These are phyloP conservation scores for Teunomyces tritomae DNA, from an alignment of 805 yeast genomes.

Conservation along the genomic window DNA sequence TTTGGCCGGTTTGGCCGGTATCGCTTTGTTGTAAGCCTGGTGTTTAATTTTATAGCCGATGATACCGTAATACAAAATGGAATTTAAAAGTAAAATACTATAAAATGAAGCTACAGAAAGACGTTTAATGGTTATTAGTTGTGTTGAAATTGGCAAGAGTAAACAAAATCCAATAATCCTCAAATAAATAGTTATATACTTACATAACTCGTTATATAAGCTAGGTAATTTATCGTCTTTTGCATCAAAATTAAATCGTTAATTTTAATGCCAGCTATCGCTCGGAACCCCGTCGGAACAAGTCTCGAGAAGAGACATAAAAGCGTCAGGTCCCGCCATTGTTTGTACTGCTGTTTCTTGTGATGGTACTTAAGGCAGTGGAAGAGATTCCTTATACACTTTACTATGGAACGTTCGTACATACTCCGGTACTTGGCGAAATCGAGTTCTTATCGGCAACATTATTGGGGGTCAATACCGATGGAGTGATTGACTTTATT, in stretches of 20 bases:
- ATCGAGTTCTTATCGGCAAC: conserved; percentile 56
- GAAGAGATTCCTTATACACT: conserved; percentile 35
- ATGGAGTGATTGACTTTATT: conserved; percentile 53
- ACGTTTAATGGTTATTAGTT: no score
- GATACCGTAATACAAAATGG: background rate
- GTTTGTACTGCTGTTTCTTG: background rate
- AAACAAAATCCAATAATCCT: no score
- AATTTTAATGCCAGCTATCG: no score
- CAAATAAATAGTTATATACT: no score
- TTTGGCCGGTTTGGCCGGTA: conserved; percentile 21
- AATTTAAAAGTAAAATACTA: no score
- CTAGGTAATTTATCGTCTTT: no score
- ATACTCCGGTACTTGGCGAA: conserved; percentile 60
- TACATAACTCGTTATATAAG: no score
- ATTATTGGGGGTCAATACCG: conserved; percentile 58
- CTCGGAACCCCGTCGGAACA: conserved; percentile 2
- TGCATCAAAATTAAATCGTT: no score
- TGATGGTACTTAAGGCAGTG: conserved; percentile 3
- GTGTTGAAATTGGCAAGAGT: no score
- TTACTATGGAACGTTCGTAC: conserved; percentile 70
- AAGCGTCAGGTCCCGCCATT: no score
- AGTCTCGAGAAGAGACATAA: background rate
- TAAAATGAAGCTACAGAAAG: background rate
- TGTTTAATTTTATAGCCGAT: background rate
- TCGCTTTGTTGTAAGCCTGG: conserved; percentile 17